Percentiles rank a stretch among this genome's conserved stretches.
Evolutionary conservation across 331 rosid species (phyloP).

Genomic region (Dryas integrifolia): DNA sequence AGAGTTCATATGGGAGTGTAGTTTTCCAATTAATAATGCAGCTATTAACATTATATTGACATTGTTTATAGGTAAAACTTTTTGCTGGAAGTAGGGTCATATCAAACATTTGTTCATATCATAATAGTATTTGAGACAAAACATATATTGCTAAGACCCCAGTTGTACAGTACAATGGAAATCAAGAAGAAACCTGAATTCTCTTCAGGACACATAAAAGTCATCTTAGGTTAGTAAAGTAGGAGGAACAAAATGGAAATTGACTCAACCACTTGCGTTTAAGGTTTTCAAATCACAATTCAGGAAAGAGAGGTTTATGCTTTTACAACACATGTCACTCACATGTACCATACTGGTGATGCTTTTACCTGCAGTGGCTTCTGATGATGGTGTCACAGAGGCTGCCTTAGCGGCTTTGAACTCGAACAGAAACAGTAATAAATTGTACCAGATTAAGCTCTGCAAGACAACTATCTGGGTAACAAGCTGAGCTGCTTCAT

Average conservation of each 20-base stretch:
- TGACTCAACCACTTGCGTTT: slow-evolving; percentile 18
- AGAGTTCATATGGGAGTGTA: background rate
- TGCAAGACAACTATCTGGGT: slow-evolving; percentile 81
- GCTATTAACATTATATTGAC: too few relatives aligned
- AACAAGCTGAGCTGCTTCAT: slow-evolving; percentile 54
- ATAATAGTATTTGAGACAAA: background rate
- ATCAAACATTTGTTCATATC: background rate
- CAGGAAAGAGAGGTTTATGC: slow-evolving; percentile 12
- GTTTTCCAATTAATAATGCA: background rate
- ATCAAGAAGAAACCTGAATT: slow-evolving; percentile 20
- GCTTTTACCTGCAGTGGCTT: slow-evolving; percentile 54
- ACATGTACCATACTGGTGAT: slow-evolving; percentile 10
- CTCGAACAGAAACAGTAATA: slow-evolving; percentile 75
- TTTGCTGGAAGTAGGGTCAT: background rate
- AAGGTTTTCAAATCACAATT: slow-evolving; percentile 19
- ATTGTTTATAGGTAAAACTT: background rate
- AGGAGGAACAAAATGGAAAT: slow-evolving; percentile 30
- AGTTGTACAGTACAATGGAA: background rate
- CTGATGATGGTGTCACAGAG: slow-evolving; percentile 51
- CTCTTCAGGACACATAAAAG: slow-evolving; percentile 26
- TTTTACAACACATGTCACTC: background rate
- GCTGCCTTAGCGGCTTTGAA: slow-evolving; percentile 62
- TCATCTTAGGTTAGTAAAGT: slow-evolving; percentile 17
- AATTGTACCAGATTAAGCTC: slow-evolving; percentile 85
- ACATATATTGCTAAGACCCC: background rate